phyloP scores from a whole-genome alignment of 306 rosid genomes.

The Echinosophora koreensis region DNA sequence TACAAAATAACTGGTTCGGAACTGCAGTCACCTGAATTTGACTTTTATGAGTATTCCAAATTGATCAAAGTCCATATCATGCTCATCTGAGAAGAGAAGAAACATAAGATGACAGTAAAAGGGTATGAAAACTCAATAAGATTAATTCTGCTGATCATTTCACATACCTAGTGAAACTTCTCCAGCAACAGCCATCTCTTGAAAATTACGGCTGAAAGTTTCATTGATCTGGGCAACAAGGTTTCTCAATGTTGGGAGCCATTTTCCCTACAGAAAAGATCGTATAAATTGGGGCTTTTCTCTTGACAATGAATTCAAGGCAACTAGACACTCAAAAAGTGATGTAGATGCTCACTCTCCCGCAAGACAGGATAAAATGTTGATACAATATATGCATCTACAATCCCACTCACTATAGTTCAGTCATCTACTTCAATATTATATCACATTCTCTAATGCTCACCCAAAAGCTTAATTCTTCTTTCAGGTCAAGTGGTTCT shows the following conservation, averaged over 20 bases:
- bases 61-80: constrained; percentile 78
- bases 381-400: neutral
- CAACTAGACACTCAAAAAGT: constrained; percentile 10
- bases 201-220: constrained; percentile 84
- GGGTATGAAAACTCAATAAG: constrained; percentile 35
- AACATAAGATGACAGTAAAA: constrained; percentile 42
- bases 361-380: neutral
- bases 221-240: constrained; percentile 90
- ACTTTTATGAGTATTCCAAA: constrained; percentile 94
- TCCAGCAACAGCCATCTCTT: constrained; percentile 99
- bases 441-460: constrained; percentile 8
- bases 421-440: constrained; percentile 1
- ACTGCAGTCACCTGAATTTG: constrained; percentile 82
- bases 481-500: neutral
- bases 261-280: constrained; percentile 64
- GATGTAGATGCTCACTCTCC: neutral
- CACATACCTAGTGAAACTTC: constrained; percentile 87
- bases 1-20: constrained; percentile 11
- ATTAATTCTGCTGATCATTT: constrained; percentile 18
- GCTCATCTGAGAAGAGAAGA: constrained; percentile 77
- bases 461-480: neutral
- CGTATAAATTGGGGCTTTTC: constrained; percentile 26
- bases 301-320: constrained; percentile 19
- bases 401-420: neutral
- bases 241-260: constrained; percentile 91